phyloP scores from a whole-genome alignment of 176 grass and related monocot species.

The Musa beccarii region DNA sequence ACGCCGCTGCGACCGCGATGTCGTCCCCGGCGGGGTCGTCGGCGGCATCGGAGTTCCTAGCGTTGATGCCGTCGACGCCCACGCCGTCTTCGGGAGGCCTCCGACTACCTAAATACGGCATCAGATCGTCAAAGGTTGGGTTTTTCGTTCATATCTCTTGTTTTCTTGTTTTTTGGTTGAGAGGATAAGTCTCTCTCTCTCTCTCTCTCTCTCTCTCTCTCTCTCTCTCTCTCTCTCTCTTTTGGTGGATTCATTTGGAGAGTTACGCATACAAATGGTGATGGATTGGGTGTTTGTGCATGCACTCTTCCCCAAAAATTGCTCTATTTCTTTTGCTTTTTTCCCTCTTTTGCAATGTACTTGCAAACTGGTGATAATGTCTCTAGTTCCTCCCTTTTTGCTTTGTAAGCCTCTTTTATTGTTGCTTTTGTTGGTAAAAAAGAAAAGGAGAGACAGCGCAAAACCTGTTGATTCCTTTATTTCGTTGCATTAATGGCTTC shows the following conservation, averaged over 20 bases:
- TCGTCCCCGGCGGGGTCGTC: conserved; percentile 5
- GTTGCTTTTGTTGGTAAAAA: too few relatives aligned
- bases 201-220: too few relatives aligned
- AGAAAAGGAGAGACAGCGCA: too few relatives aligned
- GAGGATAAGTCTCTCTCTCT: too few relatives aligned
- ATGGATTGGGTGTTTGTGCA: neutral
- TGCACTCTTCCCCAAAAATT: neutral
- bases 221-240: too few relatives aligned
- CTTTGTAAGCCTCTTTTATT: too few relatives aligned
- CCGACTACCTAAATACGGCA: conserved; percentile 40
- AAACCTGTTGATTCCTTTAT: neutral
- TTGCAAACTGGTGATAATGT: too few relatives aligned
- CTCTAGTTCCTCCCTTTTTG: too few relatives aligned
- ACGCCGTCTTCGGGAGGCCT: conserved; percentile 24
- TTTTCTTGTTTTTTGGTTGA: neutral
- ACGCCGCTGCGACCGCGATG: conserved; percentile 1
- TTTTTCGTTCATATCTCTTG: neutral
- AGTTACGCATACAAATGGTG: too few relatives aligned
- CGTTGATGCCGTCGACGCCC: conserved; percentile 5
- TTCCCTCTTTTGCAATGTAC: neutral
- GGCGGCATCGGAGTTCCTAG: conserved; percentile 14
- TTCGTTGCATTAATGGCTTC: neutral
- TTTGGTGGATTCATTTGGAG: neutral
- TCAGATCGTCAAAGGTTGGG: conserved; percentile 60
- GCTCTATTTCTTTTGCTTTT: neutral